Evolutionary conservation across 2,329 filamentous ascomycete genomes (phyloP), one percentile per base, ranked within the genome.

Genomic region (Sordariomycetes sp.): DNA sequence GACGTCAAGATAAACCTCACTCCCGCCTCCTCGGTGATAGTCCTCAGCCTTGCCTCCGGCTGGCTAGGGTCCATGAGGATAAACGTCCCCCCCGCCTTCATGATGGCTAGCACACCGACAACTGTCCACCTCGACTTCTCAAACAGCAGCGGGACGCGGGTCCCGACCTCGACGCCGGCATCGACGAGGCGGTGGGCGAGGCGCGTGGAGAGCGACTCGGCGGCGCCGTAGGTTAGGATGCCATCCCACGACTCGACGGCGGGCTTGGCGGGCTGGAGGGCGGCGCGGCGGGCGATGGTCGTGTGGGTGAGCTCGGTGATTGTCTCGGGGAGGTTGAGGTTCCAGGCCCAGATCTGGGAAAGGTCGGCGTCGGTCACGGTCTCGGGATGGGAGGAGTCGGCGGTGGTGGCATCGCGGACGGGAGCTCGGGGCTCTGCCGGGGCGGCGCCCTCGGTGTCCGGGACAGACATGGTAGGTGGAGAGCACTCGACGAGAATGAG

Each of bases 201-300:
- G 1, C 63, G 62, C 32, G 70, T 71, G 1, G 76, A 76, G 13
- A 72, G 65, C 1, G 63, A 60, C 39, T 77, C 73, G 2, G 78
- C 65, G 53, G 77, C 69, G 39, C 63, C 57, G 59, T 78, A 79
- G 2, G 74, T 76, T 56, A 76, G 69, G 57, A 64, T 63, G 36
- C 76, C 76, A 59, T 79, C 76, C 75, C 75, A 78, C 0, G 76
- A 76, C 57, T 74, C 65, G n/a, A 79, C 69, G 28, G 76, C 76
- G 5, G 69, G 61, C 24, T 68, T 66, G n/a, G 68, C 61, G 1
- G 75, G 74, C 2, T 70, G 66, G 25, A 62, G 59, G 13, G 59
- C 61, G 13, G 71, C 71, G 55, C 69, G 69, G 13, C 72, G 67
- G 10, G 68, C 65, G 57, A 79, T 70, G 57, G 77, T 64, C 50